phyloP scores from a whole-genome alignment of 345 rosid genomes.

The Eucalyptus melliodora region DNA sequence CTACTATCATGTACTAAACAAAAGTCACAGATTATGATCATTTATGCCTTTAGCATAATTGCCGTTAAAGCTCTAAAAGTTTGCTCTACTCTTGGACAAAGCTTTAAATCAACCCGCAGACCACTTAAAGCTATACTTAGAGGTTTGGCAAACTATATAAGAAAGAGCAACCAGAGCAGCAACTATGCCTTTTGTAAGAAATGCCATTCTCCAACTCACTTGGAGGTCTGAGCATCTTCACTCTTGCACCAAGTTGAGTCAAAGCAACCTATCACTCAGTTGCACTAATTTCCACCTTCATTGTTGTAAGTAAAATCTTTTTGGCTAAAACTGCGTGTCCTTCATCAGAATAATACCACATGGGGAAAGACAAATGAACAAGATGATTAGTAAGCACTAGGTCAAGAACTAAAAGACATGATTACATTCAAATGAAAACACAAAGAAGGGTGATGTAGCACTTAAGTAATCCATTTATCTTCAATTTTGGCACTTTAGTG shows the following conservation, averaged over 20 bases:
- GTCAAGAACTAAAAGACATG: background rate
- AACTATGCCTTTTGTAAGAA: background rate
- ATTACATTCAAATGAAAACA: background rate
- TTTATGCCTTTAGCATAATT: background rate
- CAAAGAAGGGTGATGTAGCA: background rate
- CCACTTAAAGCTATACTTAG: background rate
- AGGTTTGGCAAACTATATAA: background rate
- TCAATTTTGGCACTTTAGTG: too few relatives aligned
- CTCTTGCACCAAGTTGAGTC: background rate
- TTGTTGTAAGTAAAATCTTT: background rate
- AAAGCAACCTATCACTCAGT: background rate
- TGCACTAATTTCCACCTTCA: background rate
- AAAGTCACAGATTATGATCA: background rate
- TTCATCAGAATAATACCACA: background rate
- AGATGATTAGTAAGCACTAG: too few relatives aligned
- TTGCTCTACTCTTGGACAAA: background rate
- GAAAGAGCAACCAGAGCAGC: background rate
- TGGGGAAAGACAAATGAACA: background rate
- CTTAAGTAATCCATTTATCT: too few relatives aligned
- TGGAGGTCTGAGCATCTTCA: background rate
- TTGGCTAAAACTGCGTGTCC: background rate
- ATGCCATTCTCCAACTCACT: background rate
- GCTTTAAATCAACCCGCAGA: background rate
- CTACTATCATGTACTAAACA: slow-evolving; percentile 6
- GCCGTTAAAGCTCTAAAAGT: background rate